Conservation (phyloP, 352 stramenopile genomes). For the Pythium folliculosum region DNA sequence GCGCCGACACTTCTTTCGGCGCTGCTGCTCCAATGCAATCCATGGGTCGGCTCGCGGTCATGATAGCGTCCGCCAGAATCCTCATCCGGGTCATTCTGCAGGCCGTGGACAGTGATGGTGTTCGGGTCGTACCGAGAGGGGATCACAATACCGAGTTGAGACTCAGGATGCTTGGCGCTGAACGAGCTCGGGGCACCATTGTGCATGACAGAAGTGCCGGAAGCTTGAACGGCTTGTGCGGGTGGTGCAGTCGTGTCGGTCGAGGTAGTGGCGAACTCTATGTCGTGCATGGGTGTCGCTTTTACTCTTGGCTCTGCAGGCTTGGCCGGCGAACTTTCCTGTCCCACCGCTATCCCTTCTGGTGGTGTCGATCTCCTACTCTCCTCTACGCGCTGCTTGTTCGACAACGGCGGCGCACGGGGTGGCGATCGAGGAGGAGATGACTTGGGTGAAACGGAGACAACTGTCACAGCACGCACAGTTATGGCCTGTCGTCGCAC, state of each 20-base stretch:
- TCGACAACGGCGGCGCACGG: too few relatives aligned
- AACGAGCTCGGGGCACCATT: slow-evolving; percentile 13
- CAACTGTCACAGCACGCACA: slow-evolving; percentile 16
- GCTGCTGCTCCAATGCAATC: slow-evolving; percentile 15
- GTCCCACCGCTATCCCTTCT: not conserved
- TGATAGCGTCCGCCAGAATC: not conserved
- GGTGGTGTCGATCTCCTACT: not conserved
- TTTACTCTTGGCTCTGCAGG: not conserved
- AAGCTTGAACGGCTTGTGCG: not conserved
- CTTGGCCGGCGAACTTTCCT: not conserved
- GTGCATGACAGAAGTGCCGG: slow-evolving; percentile 1
- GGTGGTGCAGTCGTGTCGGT: not conserved
- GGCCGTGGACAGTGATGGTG: not conserved
- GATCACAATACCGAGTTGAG: slow-evolving; percentile 25
- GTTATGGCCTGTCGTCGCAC: slow-evolving; percentile 11
- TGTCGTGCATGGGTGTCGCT: not conserved
- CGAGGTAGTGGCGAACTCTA: not conserved
- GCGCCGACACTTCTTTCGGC: not conserved
- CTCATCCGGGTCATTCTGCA: not conserved
- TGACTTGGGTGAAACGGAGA: slow-evolving; percentile 18
- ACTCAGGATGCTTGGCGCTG: slow-evolving; percentile 16
- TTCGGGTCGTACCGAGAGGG: slow-evolving; percentile 17
- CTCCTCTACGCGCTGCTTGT: not conserved
- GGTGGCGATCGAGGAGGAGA: slow-evolving; percentile 9
- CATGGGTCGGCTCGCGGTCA: not conserved